Evolutionary conservation across 768 basidiomycete species (phyloP).

Genomic region (Rhodotorula graminis): DNA sequence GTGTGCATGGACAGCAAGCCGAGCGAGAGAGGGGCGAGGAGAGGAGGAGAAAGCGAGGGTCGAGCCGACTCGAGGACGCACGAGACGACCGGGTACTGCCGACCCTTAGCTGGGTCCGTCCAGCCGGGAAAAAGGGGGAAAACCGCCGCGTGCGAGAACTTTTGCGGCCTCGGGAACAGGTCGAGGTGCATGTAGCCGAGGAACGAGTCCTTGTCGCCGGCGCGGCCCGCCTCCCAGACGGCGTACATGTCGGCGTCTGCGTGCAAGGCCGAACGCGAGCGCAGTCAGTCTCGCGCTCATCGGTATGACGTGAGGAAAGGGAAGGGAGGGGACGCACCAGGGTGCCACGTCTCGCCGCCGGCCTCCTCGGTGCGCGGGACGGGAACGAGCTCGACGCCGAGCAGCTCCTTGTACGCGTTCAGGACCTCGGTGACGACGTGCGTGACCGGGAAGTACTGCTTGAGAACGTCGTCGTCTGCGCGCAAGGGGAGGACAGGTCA

Average conservation of each 20-base stretch:
- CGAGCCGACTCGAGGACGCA: neutral
- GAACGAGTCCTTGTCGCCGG: conserved; percentile 53
- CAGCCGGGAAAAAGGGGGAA: conserved; percentile 64
- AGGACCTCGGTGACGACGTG: conserved; percentile 77
- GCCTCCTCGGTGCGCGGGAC: conserved; percentile 49
- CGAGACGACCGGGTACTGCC: conserved; percentile 67
- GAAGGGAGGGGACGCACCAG: neutral
- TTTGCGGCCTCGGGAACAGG: conserved; percentile 53
- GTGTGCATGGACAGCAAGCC: too few species aligned
- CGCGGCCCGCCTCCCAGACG: conserved; percentile 57
- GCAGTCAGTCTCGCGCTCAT: neutral
- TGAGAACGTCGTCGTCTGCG: conserved; percentile 57
- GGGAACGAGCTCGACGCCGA: conserved; percentile 62
- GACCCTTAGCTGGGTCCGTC: conserved; percentile 54
- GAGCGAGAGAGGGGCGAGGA: too few species aligned
- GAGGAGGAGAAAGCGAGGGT: too few species aligned
- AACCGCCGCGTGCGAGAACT: conserved; percentile 82
- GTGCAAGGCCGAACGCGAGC: conserved; percentile 36
- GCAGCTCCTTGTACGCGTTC: conserved; percentile 73
- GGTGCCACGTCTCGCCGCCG: conserved; percentile 68
- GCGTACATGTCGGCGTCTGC: conserved; percentile 72
- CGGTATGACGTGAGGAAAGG: too few species aligned
- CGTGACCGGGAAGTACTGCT: conserved; percentile 80
- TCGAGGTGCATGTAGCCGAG: conserved; percentile 83
- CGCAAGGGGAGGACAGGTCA: neutral